Evolutionary conservation across 2,329 filamentous ascomycete species (phyloP).

Genomic region (Bertia moriformis): DNA sequence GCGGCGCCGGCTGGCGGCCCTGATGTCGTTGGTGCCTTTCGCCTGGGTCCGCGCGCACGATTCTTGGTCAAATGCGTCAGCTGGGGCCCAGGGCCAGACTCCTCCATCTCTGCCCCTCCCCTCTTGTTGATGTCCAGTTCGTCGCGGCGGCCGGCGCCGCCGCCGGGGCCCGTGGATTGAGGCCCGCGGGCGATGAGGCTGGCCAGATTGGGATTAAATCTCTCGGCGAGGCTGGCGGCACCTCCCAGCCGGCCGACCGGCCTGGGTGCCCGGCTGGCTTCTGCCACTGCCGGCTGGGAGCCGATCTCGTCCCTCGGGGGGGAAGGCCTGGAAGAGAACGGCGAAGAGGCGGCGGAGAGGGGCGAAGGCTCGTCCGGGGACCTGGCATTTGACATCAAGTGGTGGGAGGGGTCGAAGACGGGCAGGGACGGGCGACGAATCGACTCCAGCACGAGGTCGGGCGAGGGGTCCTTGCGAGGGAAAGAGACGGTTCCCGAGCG

Average conservation of each 20-base stretch:
- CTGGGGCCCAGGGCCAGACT: conserved; percentile 34
- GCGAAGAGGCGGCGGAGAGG: too few relatives aligned
- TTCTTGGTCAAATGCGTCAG: conserved; percentile 85
- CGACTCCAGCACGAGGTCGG: background rate
- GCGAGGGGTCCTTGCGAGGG: conserved; percentile 2
- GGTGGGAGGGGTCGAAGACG: background rate
- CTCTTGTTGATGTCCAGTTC: conserved; percentile 13
- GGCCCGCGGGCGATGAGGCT: conserved; percentile 70
- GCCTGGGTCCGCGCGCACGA: conserved; percentile 78
- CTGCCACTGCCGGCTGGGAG: conserved; percentile 4
- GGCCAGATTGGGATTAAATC: conserved; percentile 78
- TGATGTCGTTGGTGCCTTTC: conserved; percentile 27
- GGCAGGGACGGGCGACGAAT: background rate
- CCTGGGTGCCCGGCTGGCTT: background rate
- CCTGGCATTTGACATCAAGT: background rate
- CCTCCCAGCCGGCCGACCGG: conserved; percentile 6
- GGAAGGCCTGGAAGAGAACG: too few relatives aligned
- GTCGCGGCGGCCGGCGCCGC: conserved; percentile 21
- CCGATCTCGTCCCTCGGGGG: conserved; percentile 10
- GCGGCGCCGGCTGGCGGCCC: background rate
- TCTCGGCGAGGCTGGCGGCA: conserved; percentile 49
- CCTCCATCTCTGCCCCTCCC: too few relatives aligned
- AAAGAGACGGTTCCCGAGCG: conserved; percentile 18
- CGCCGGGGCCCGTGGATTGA: conserved; percentile 15
- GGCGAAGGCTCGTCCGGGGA: background rate